Conservation (phyloP, 495 filamentous ascomycete genomes). For the Talaromyces liani region DNA sequence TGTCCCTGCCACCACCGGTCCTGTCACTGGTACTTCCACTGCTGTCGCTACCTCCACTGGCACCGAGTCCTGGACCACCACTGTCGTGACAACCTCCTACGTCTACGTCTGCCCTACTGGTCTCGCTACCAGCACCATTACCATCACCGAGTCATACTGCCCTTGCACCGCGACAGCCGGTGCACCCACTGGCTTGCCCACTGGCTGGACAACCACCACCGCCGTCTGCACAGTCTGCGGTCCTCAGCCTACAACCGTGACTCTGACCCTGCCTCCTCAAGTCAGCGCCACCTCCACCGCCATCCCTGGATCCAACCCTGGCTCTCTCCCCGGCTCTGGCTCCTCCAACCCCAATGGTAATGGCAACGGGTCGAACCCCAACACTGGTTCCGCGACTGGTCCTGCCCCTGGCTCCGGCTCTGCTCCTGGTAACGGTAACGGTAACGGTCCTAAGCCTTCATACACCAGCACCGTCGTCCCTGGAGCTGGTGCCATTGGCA, state of each 20-base stretch:
- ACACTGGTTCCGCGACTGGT: constrained; percentile 14
- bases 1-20: background rate
- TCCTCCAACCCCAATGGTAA: constrained; percentile 16
- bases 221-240: constrained; percentile 36
- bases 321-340: constrained; percentile 1
- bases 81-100: constrained; percentile 36
- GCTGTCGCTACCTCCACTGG: constrained; percentile 7
- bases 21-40: constrained; percentile 9
- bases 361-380: constrained; percentile 13
- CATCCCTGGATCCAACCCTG: background rate
- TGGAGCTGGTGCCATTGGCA: background rate
- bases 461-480: background rate
- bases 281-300: constrained; percentile 6
- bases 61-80: constrained; percentile 36
- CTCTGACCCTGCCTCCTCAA: constrained; percentile 23
- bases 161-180: constrained; percentile 22
- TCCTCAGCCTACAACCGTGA: constrained; percentile 25
- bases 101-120: constrained; percentile 37
- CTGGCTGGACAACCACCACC: constrained; percentile 40
- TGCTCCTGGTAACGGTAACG: background rate
- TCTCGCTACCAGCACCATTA: constrained; percentile 37
- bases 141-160: constrained; percentile 31
- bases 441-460: background rate
- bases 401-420: constrained; percentile 13
- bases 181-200: constrained; percentile 19